Base-by-base conservation (phyloP, 139 green algal species). In the Monoraphidium neglectum region DNA sequence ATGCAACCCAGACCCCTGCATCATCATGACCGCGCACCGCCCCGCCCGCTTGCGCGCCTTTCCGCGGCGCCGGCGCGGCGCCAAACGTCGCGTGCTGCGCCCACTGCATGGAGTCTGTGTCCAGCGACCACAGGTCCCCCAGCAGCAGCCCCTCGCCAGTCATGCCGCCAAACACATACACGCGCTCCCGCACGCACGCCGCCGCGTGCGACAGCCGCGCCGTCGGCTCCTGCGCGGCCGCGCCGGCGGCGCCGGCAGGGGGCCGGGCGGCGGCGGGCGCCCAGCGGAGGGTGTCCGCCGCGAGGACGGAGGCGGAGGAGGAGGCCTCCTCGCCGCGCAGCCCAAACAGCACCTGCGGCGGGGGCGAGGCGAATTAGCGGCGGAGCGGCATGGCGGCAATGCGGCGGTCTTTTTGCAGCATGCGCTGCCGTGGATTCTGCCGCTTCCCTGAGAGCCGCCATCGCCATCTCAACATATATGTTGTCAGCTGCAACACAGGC, bases 81-180 rank as follows among this genome's bases (percentile, higher is more conserved):
- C 84, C 86, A 40, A 86, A 87, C 57, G 77, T 84, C 13, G 70
- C 79, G 24, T 92, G 61, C 53, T 89, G 74, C 4, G 61, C 86
- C 91, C 91, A 94, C 12, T 74, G 68, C 43, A 88, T 72, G 36
- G 75, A 78, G 63, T 93, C 89, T 60, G 87, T 66, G 77, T 93
- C 83, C 53, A 91, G 87, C 36, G 85, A 70, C 92, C 92, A 96
- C 38, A 96, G 64, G 72, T 96, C 90, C 72, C 87, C 86, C 32
- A 90, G 73, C 59, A 91, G 78, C 56, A 75, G 62, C 4, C 84
- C 87, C 12, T 85, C 85, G 37, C 87, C 78, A 0, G 69, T 79
- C 60, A 83, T 65, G 15, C 90, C 90, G 5, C 90, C 90, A 79
- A 93, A 94, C n/a, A 95, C 47, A 67, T 90, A 94, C 47, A 92